Evolutionary conservation across 1,284 basidiomycete species (phyloP), one percentile per base, ranked within the genome.

Genomic region (Schizophyllum amplum): DNA sequence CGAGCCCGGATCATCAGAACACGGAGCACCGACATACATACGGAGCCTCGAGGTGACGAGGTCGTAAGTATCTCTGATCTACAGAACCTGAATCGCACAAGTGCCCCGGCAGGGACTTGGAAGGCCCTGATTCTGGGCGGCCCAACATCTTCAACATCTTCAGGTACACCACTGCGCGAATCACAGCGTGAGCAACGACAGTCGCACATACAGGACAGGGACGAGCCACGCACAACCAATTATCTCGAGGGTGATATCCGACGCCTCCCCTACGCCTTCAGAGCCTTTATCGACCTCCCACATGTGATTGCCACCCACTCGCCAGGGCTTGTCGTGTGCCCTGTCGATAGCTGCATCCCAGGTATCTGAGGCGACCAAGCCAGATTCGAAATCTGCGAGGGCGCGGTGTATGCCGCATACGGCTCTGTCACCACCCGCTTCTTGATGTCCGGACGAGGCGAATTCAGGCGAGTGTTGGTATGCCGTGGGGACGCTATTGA

Each of bases 301-400:
- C 86, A 87, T 51, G 92, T 86, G 63, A 93, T 83, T 6, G 89
- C 94, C n/a, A 98, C 72, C 91, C 92, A 96, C 70, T 96, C 92
- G 9, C 92, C 92, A 0, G 84, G 80, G 24, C 78, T 78, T 1
- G 85, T 89, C 60, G 82, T 81, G 63, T 85, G 82, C 11, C 87
- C 87, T 1, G 79, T 83, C 60, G 82, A 82, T 80, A 88, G 83
- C 56, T 81, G 76, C 79, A 90, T 81, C 11, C 83, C 83, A 59
- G 80, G 79, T 63, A 92, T 89, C 62, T 81, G 80, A 26, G 87
- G 89, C 25, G 87, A 90, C 89, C 93, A 97, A 3, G 91, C 90
- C 22, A 97, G 72, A 65, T 92, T 93, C 51, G 89, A 90, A 62
- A 97, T 84, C 73, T 94, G 93, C 55, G 76, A 77, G 33, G 79